These are phyloP conservation scores for Calonectria ilicicola DNA, from an alignment of 2,329 filamentous ascomycete genomes.

Conservation along the genomic window DNA sequence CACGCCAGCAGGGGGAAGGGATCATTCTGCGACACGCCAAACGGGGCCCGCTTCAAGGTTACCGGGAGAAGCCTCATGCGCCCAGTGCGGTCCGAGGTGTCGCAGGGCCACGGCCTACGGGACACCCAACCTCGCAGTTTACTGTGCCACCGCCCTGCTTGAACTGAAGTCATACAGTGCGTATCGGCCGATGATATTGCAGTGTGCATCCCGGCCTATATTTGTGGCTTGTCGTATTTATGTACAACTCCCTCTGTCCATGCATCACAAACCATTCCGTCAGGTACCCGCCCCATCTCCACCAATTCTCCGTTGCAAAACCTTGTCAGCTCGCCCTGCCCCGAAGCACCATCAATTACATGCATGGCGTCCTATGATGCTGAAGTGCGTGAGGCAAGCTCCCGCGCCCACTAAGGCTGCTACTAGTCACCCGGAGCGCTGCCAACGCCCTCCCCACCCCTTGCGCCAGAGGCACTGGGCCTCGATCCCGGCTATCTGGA, in stretches of 20 bases:
- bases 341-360: neutral
- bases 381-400: neutral
- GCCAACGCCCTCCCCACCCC: neutral
- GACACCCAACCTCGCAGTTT: neutral
- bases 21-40: constrained; percentile 19
- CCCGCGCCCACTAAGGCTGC: neutral
- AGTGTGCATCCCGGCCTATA: neutral
- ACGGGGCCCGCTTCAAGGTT: constrained; percentile 8
- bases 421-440: neutral
- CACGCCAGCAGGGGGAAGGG: neutral
- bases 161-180: constrained; percentile 1
- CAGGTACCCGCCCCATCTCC: constrained; percentile 7
- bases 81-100: neutral
- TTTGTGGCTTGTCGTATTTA: constrained; percentile 3
- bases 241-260: neutral
- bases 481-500: neutral
- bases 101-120: neutral
- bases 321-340: neutral
- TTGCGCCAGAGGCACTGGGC: neutral
- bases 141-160: constrained; percentile 5
- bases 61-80: neutral
- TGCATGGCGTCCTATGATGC: neutral
- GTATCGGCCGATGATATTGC: neutral
- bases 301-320: neutral
- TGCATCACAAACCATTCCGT: neutral